Base-by-base conservation (phyloP, 768 basidiomycete species). In the Leccinum longicurvipes region DNA sequence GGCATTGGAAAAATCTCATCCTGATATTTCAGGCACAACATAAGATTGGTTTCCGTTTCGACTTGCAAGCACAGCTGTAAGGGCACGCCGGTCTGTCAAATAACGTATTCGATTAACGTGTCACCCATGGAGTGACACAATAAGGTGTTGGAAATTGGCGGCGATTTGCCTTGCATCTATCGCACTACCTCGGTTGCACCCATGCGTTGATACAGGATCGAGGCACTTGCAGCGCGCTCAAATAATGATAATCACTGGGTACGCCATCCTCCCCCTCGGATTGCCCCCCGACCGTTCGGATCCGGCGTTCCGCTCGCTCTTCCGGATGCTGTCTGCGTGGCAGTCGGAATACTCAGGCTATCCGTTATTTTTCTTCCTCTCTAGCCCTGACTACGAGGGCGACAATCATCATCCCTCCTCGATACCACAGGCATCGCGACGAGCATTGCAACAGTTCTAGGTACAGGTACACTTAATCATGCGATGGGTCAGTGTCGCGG, bases 191-290 rank as follows among this genome's bases (percentile, higher is more conserved):
- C 21, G 8, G 19, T 28, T 23, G 25, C 31, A 9, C 6, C 14
- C 4, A 19, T 14, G 12, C 50, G 3, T 32, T 14, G 11, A 32
- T 4, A 23, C 47, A n/a, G 11, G 29, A 31, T 12, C 29, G 29
- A 28, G 28, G 28, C 23, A 47, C 23, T 3, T 7, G 9, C 15
- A 14, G 12, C 14, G 28, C 28, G 28, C 28, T 28, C 29, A 27
- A 31, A 32, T 12, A 44, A 78, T 80, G 78, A 58, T 78, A 8
- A 69, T 81, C 55, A 78, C 76, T 32, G 79, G 81, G 66, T 69
- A 77, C 29, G 74, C 72, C 21, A 71, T 64, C 50, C 65, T 81
- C 44, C 64, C 63, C 19, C 63, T 79, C 53, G 60, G 69, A 32
- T 62, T 65, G 8, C 71, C 73, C 0, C 54, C 72, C 50, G 65